These are phyloP conservation scores for Fusarium sp. DNA, from an alignment of 2,329 filamentous ascomycete genomes.

Conservation along the genomic window DNA sequence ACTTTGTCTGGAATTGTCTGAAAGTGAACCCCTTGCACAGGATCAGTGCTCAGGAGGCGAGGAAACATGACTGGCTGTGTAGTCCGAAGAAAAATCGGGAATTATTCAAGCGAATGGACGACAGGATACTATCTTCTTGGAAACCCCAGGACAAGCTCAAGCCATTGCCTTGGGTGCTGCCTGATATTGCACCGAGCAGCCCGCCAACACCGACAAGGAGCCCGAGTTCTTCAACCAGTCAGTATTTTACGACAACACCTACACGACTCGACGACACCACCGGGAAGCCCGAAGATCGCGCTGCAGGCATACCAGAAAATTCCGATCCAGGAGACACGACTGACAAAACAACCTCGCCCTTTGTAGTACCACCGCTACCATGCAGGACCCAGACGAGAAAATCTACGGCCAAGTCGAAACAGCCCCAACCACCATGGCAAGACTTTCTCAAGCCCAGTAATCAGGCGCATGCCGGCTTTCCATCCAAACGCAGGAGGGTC, in stretches of 20 bases:
- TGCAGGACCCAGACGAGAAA: background rate
- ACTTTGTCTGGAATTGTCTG: constrained; percentile 53
- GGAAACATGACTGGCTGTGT: constrained; percentile 54
- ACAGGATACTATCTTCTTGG: constrained; percentile 48
- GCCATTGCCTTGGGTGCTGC: constrained; percentile 54
- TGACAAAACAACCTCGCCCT: background rate
- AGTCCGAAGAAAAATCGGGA: constrained; percentile 49
- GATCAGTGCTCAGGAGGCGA: constrained; percentile 49
- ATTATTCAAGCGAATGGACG: constrained; percentile 53
- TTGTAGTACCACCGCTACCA: background rate
- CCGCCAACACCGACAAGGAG: constrained; percentile 13
- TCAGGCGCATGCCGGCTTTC: background rate
- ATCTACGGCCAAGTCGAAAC: background rate
- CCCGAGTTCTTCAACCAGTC: constrained; percentile 26
- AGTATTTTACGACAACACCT: constrained; percentile 35
- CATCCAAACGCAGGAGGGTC: constrained; percentile 32
- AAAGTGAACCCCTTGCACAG: constrained; percentile 47
- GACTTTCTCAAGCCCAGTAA: constrained; percentile 26
- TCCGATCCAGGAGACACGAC: background rate
- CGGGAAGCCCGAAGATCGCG: background rate
- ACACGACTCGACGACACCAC: background rate
- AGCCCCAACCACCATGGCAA: constrained; percentile 23
- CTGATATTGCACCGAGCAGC: constrained; percentile 41
- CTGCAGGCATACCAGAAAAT: background rate
- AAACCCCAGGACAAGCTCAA: constrained; percentile 46